A percentile compares a stretch with the other conserved stretches of the same genome.
Evolutionary conservation across 2,329 filamentous ascomycete species (phyloP).

Genomic region (Fusarium phyllophilum): DNA sequence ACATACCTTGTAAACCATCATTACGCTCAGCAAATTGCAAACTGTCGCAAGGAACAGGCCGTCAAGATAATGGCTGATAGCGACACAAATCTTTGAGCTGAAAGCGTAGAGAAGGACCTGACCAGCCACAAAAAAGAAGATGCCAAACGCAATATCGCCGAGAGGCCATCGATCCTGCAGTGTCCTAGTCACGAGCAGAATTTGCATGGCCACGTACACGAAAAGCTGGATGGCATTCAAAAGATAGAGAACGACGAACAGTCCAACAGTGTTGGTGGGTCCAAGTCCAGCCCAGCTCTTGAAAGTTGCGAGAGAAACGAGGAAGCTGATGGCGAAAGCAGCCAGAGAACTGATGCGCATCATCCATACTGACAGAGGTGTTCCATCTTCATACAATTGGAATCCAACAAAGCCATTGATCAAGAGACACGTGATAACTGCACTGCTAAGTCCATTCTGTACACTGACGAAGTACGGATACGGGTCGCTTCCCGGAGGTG

Average conservation of each 20-base stretch:
- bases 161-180: constrained; percentile 96
- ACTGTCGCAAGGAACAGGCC: constrained; percentile 94
- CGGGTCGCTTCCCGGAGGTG: constrained; percentile 80
- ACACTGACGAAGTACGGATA: constrained; percentile 93
- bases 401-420: constrained; percentile 99
- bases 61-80: constrained; percentile 90
- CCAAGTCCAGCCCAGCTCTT: constrained; percentile 88
- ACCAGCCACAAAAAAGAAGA: constrained; percentile 90
- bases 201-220: constrained; percentile 87
- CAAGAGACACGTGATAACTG: constrained; percentile 86
- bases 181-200: constrained; percentile 88
- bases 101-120: constrained; percentile 95
- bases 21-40: constrained; percentile 92
- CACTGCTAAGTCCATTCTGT: constrained; percentile 86
- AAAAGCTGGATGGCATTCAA: constrained; percentile 88
- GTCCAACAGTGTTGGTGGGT: constrained; percentile 84
- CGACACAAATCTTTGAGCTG: constrained; percentile 83
- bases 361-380: constrained; percentile 92
- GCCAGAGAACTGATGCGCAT: constrained; percentile 79
- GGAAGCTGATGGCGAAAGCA: constrained; percentile 88
- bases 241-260: constrained; percentile 93
- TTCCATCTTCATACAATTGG: constrained; percentile 97
- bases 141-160: constrained; percentile 88
- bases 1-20: constrained; percentile 98
- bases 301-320: constrained; percentile 91